phyloP scores from a whole-genome alignment of 2,329 filamentous ascomycete genomes.

The Fusarium illudens region DNA sequence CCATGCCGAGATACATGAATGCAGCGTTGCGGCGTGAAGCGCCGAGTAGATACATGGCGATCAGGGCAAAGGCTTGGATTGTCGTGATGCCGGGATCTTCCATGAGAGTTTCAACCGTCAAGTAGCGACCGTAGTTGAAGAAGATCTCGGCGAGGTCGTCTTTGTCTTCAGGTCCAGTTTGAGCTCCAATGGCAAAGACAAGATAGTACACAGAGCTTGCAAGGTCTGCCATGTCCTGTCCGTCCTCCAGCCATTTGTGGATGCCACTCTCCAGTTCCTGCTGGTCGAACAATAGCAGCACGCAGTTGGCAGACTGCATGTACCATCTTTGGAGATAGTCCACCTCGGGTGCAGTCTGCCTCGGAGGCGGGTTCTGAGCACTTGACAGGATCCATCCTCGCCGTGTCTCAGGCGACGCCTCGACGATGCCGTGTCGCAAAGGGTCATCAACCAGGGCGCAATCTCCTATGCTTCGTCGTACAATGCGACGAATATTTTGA shows the following conservation, averaged over 20 bases:
- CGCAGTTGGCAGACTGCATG: conserved; percentile 38
- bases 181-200: conserved; percentile 45
- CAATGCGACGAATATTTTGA: conserved; percentile 47
- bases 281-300: conserved; percentile 46
- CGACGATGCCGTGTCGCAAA: conserved; percentile 46
- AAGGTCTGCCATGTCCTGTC: conserved; percentile 26
- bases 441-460: conserved; percentile 48
- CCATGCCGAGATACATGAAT: conserved; percentile 50
- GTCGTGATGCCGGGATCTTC: conserved; percentile 48
- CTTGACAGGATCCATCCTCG: conserved; percentile 42
- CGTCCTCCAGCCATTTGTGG: conserved; percentile 42
- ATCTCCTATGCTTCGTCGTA: conserved; percentile 42
- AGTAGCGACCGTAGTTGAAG: conserved; percentile 48
- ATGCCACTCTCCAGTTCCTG: conserved; percentile 40
- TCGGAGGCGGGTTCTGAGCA: conserved; percentile 36
- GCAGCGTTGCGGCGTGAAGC: conserved; percentile 49
- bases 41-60: conserved; percentile 49
- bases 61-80: conserved; percentile 47
- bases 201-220: conserved; percentile 41
- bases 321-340: conserved; percentile 46
- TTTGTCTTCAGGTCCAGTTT: conserved; percentile 45
- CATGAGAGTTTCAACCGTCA: conserved; percentile 46
- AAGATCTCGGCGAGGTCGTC: conserved; percentile 47
- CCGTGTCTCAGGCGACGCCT: conserved; percentile 43
- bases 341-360: conserved; percentile 37